Evolutionary conservation across 2,329 filamentous ascomycete species (phyloP).

Genomic region (Sporothrix protearum): DNA sequence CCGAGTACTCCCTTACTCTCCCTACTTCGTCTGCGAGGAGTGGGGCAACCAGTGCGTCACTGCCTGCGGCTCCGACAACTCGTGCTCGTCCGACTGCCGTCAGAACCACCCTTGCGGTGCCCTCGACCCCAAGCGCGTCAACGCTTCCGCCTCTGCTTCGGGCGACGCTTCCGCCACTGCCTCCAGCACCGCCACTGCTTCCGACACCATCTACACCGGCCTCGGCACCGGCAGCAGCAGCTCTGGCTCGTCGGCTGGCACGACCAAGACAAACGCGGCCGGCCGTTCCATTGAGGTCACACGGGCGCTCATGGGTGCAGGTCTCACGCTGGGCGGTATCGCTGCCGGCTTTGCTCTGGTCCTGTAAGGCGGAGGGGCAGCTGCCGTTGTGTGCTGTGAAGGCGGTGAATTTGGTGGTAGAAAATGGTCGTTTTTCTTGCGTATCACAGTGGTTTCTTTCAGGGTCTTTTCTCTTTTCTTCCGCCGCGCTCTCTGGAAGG

Average conservation of each 20-base stretch:
- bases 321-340: constrained; percentile 30
- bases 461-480: not conserved
- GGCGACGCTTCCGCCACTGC: constrained; percentile 40
- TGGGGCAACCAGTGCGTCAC: constrained; percentile 66
- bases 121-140: constrained; percentile 57
- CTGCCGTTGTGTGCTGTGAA: not conserved
- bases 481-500: not conserved
- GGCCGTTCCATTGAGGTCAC: constrained; percentile 36
- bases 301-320: constrained; percentile 29
- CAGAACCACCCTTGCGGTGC: constrained; percentile 71
- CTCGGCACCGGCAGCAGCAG: constrained; percentile 26
- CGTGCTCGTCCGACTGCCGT: constrained; percentile 60
- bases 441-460: not conserved
- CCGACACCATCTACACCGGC: constrained; percentile 39
- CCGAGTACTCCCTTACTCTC: constrained; percentile 73
- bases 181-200: constrained; percentile 32
- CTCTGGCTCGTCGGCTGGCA: constrained; percentile 7
- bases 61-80: constrained; percentile 52
- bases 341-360: constrained; percentile 37
- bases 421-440: not conserved
- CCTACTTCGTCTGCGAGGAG: constrained; percentile 71
- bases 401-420: not conserved
- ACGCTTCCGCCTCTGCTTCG: constrained; percentile 49
- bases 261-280: constrained; percentile 19
- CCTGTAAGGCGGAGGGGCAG: constrained; percentile 39